Base-by-base conservation (phyloP, 2,329 filamentous ascomycete species). In the Aspergillus nomiae region DNA sequence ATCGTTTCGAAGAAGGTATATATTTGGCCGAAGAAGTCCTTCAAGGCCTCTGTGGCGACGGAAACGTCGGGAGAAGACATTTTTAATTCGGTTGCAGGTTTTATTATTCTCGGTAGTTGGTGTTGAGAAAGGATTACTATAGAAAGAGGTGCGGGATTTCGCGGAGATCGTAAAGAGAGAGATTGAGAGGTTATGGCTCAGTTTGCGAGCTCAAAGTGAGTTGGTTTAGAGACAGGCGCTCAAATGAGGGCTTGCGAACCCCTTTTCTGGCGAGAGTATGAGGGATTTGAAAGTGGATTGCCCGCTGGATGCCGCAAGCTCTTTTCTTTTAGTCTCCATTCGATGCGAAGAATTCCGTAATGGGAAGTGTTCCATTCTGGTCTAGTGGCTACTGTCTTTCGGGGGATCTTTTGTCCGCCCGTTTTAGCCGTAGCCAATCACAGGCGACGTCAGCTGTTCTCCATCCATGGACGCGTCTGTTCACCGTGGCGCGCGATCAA, bases 1-100 rank as follows among this genome's bases (percentile, higher is more conserved):
- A 64, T 63, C 26, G 67, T 66, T 32, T 73, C 66, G 58, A 76
- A 45, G 51, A 68, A 65, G 45, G 61, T 48, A 67, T 73, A 74
- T 60, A 77, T 56, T 50, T 75, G 68, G 61, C 45, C 56, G 64
- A 74, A 72, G 69, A 75, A 78, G 66, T 77, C 71, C 38, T 65
- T 65, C 46, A 71, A 64, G 1, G 70, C 70, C 16, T 74, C 72
- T 19, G 64, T 59, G 57, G 67, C 70, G 16, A 66, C 46, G n/a
- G 70, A 68, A 34, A 71, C 53, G 28, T 76, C 69, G 41, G 67
- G 38, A 51, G 68, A 58, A 38, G 67, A 66, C 72, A 76, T 76
- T 63, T 56, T 69, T 61, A 50, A 34, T 53, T 58, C 58, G 8
- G 50, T 41, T 34, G 19, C 11, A 6, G 43, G 53, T 56, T 45